A percentile compares a stretch with the other conserved stretches of the same genome.
phyloP scores from a whole-genome alignment of 768 basidiomycete species.

The Fistulinella prunicolor region DNA sequence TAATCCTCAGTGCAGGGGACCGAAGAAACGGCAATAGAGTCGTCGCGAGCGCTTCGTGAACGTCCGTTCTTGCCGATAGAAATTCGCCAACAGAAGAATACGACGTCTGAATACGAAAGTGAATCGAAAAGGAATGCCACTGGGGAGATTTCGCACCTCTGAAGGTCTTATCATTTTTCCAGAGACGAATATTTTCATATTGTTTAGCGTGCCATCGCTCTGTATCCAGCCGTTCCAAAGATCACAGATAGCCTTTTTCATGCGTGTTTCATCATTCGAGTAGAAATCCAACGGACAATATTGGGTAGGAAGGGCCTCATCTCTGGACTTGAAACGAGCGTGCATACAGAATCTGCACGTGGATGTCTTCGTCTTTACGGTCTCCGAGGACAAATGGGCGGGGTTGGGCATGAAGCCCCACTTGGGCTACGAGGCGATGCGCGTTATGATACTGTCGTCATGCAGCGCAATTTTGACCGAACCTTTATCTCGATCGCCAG shows the following conservation, averaged over 20 bases:
- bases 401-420: constrained; percentile 88
- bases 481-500: constrained; percentile 94
- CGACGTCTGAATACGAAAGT: constrained; percentile 6
- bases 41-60: constrained; percentile 51
- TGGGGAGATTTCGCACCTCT: constrained; percentile 43
- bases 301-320: constrained; percentile 31
- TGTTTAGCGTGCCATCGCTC: constrained; percentile 70
- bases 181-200: constrained; percentile 72
- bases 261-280: constrained; percentile 61
- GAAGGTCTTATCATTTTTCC: constrained; percentile 59
- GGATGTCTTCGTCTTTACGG: constrained; percentile 55
- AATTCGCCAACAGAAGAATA: constrained; percentile 9
- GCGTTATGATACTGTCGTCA: not conserved
- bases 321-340: constrained; percentile 46
- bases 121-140: constrained; percentile 1
- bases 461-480: constrained; percentile 8
- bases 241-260: constrained; percentile 58
- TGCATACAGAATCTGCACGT: constrained; percentile 96
- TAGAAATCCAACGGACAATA: constrained; percentile 94
- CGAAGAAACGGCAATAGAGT: constrained; percentile 45
- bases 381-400: constrained; percentile 56
- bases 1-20: constrained; percentile 50
- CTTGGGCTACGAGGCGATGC: constrained; percentile 66
- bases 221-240: constrained; percentile 74
- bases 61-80: constrained; percentile 19